A percentile compares a stretch with the other conserved stretches of the same genome.
Conservation (phyloP, 371 early-diverging fungal genomes). For the Mortierella sp. region DNA sequence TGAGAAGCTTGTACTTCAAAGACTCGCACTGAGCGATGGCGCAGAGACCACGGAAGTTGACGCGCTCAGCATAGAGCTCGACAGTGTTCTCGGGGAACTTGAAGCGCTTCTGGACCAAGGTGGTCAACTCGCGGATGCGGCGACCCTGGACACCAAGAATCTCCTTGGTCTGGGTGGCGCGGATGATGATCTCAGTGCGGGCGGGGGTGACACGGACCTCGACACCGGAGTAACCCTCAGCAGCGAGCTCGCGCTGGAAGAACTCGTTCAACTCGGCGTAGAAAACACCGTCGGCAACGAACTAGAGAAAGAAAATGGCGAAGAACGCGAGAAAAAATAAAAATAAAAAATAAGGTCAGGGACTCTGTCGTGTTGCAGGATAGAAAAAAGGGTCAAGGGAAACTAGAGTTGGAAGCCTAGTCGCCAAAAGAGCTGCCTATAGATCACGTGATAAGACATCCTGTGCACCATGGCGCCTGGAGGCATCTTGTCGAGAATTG, state of each 20-base stretch:
- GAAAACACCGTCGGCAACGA: slow-evolving; percentile 98
- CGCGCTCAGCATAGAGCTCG: slow-evolving; percentile 99
- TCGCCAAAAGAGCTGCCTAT: no score
- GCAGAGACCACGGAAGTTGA: slow-evolving; percentile 98
- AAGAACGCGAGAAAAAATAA: not conserved
- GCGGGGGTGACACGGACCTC: slow-evolving; percentile 98
- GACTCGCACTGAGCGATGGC: slow-evolving; percentile 99
- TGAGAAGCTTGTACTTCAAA: slow-evolving; percentile 97
- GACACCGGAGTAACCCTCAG: slow-evolving; percentile 86
- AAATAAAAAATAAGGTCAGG: not conserved
- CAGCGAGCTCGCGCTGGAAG: slow-evolving; percentile 87
- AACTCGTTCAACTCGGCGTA: slow-evolving; percentile 98
- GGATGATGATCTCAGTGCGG: slow-evolving; percentile 99
- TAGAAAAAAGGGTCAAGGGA: not conserved
- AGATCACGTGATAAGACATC: no score
- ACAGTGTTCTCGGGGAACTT: slow-evolving; percentile 98
- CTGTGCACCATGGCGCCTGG: no score
- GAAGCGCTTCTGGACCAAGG: slow-evolving; percentile 99
- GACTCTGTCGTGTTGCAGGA: not conserved
- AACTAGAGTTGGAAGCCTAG: no score
- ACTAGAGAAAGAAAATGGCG: slow-evolving; percentile 58
- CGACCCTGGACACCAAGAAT: slow-evolving; percentile 99
- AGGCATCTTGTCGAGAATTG: no score
- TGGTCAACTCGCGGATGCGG: slow-evolving; percentile 98
- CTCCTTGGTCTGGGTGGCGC: slow-evolving; percentile 98